Conservation (phyloP, 352 stramenopile genomes). For the Aphanomyces cochlioides region DNA sequence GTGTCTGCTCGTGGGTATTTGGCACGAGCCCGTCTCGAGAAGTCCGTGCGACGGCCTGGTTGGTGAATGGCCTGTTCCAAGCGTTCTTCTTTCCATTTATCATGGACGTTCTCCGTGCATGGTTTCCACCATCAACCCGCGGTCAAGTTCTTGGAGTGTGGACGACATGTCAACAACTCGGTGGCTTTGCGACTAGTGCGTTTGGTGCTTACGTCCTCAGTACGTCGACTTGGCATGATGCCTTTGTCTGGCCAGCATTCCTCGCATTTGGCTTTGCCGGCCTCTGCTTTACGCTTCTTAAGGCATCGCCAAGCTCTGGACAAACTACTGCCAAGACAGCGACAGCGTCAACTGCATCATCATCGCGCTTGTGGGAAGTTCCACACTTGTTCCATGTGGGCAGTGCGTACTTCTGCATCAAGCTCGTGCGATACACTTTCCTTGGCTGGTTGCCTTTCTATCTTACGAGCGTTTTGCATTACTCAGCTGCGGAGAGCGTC, state of each 20-base stretch:
- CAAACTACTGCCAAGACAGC: not conserved
- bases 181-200: slow-evolving; percentile 23
- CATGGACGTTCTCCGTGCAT: slow-evolving; percentile 17
- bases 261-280: slow-evolving; percentile 17
- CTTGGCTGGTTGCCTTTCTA: slow-evolving; percentile 28
- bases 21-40: slow-evolving; percentile 12
- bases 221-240: slow-evolving; percentile 12
- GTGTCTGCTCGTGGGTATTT: slow-evolving; percentile 18
- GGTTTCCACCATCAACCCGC: slow-evolving; percentile 26
- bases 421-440: slow-evolving; percentile 27
- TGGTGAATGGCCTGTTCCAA: slow-evolving; percentile 23
- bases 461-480: slow-evolving; percentile 5
- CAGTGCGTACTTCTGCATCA: slow-evolving; percentile 27
- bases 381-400: not conserved
- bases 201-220: slow-evolving; percentile 24
- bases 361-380: not conserved
- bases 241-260: slow-evolving; percentile 2
- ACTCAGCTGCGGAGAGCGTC: slow-evolving; percentile 15
- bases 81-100: slow-evolving; percentile 28
- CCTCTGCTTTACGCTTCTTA: not conserved
- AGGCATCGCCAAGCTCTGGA: not conserved
- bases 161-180: slow-evolving; percentile 28
- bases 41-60: slow-evolving; percentile 3
- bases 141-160: slow-evolving; percentile 22
- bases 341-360: not conserved